These are phyloP conservation scores for Linnemannia elongata DNA, from an alignment of 192 early-diverging fungal species.

Conservation along the genomic window DNA sequence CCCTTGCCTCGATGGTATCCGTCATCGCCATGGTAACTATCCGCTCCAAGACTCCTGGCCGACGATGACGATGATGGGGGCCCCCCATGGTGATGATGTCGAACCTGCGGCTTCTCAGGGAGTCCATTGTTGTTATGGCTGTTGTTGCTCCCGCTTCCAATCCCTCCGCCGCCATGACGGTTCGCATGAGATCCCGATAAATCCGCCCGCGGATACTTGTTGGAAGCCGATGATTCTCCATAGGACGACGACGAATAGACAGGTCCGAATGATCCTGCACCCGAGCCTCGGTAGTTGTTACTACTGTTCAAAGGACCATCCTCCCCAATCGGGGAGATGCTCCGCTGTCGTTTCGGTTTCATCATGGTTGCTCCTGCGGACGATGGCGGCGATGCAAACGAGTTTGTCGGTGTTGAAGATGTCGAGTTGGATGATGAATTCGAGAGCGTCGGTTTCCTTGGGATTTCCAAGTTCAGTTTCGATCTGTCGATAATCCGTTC, in stretches of 20 bases:
- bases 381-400: constrained; percentile 26
- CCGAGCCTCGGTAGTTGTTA: constrained; percentile 10
- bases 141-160: background rate
- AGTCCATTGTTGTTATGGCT: constrained; percentile 12
- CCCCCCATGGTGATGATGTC: constrained; percentile 9
- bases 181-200: constrained; percentile 22
- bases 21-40: constrained; percentile 17
- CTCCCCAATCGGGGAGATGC: constrained; percentile 17
- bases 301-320: background rate
- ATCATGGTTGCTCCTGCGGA: background rate
- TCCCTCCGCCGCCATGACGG: background rate
- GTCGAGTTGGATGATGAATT: constrained; percentile 34
- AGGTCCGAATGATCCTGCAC: constrained; percentile 23
- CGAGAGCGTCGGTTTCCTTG: constrained; percentile 32
- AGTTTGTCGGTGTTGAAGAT: constrained; percentile 29
- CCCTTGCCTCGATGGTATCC: constrained; percentile 27
- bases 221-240: constrained; percentile 9
- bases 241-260: background rate
- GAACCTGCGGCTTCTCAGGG: constrained; percentile 34
- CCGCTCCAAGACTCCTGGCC: background rate
- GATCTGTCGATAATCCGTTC: constrained; percentile 43
- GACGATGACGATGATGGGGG: background rate
- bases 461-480: constrained; percentile 52
- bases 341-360: constrained; percentile 36
- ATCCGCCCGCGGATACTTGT: constrained; percentile 55